Base-by-base conservation (phyloP, 2,329 filamentous ascomycete genomes). In the Scopulariopsis brevicaulis region DNA sequence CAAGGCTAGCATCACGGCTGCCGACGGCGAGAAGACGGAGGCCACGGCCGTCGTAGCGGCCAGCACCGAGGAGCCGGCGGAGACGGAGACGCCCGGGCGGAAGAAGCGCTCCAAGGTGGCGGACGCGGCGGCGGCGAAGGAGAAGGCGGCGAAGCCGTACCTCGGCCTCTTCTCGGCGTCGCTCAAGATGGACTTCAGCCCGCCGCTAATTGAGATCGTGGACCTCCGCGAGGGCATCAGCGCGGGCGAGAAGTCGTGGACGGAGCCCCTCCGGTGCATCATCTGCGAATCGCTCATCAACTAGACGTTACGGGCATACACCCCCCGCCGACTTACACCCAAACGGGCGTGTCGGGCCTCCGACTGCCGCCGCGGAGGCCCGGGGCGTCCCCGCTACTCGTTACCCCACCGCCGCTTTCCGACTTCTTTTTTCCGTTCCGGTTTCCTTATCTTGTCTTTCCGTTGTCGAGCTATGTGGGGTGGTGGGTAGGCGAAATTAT, bases 181-280 rank as follows among this genome's bases (percentile, higher is more conserved):
- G 2, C 69, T 83, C 25, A 71, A 72, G 60, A 75, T 78, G 64
- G 74, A 76, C 46, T 68, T 70, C 3, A 75, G 73, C 3, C 76
- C 77, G 20, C 76, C 79, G 0, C 66, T 73, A 24, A 73, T 82
- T 55, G 76, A 81, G 61, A 75, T 83, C 55, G 73, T 67, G 28
- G 81, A 83, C 62, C 67, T 82, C 53, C 73, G 81, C 53, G 65
- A 73, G 34, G 70, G 71, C 11, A 68, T 82, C 7, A 65, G 66
- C 2, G 77, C 74, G 11, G 79, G 79, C 2, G 74, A 76, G 35
- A 80, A 77, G 66, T 70, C 68, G 11, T 84, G 81, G 81, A 75
- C 71, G 12, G 79, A 83, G 64, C 72, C 73, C 4, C 66, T 78
- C 35, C 67, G 71, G 54, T 84, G 81, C 61, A 70, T 83, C 40